Evolutionary conservation across 2,329 filamentous ascomycete species (phyloP).

Genomic region (Eurotiales sp.): DNA sequence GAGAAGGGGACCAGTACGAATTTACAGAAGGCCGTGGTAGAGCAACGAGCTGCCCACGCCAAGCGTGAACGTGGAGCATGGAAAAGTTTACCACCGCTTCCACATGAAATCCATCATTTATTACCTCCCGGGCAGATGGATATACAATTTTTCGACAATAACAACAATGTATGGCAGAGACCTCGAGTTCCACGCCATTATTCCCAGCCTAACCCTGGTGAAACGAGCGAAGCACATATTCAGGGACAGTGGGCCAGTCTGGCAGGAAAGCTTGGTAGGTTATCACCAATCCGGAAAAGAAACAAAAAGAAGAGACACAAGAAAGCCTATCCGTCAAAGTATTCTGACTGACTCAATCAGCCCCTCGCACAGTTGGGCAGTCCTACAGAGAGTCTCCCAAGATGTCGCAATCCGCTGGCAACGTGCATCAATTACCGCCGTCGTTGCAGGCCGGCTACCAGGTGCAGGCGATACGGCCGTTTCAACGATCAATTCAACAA

Average conservation of each 20-base stretch:
- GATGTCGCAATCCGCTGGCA: not conserved
- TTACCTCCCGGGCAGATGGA: slow-evolving; percentile 11
- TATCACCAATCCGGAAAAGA: not conserved
- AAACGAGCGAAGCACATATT: slow-evolving; percentile 2
- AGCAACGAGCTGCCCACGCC: not conserved
- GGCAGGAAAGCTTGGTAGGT: slow-evolving; percentile 21
- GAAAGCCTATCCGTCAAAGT: not conserved
- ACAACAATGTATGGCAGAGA: not conserved
- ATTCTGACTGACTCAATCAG: not conserved
- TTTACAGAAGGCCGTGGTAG: not conserved
- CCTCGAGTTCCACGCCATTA: not conserved
- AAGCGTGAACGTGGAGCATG: not conserved
- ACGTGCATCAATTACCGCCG: not conserved
- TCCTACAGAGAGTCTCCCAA: not conserved
- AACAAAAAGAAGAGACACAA: not conserved
- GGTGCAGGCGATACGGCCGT: not conserved
- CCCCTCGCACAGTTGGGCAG: not conserved
- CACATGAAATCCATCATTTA: slow-evolving; percentile 26
- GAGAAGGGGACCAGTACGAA: not conserved
- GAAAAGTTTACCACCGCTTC: slow-evolving; percentile 21
- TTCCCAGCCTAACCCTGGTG: not conserved
- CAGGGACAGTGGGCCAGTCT: slow-evolving; percentile 24
- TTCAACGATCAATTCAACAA: not conserved
- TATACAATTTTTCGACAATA: not conserved
- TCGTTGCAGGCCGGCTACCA: not conserved